These are phyloP conservation scores for Suhomyces bolitotheri DNA, from an alignment of 1,139 yeast species.

Conservation along the genomic window DNA sequence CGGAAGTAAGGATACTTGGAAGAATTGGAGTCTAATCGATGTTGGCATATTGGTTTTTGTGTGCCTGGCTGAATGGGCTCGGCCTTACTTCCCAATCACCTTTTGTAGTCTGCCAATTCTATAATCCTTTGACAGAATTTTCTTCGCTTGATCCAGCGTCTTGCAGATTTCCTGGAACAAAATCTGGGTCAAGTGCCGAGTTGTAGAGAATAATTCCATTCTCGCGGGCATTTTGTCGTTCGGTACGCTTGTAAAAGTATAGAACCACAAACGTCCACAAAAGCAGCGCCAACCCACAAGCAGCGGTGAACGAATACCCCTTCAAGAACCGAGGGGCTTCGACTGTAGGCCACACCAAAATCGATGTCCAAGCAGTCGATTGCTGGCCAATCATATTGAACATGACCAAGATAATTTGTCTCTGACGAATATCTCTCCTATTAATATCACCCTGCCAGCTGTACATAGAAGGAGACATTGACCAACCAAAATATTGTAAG, in stretches of 20 bases:
- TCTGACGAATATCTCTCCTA: slow-evolving; percentile 39
- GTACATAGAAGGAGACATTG: slow-evolving; percentile 48
- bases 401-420: slow-evolving; percentile 42
- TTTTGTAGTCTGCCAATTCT: too few relatives aligned
- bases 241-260: slow-evolving; percentile 58
- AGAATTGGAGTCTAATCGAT: too few relatives aligned
- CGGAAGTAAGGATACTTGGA: too few relatives aligned
- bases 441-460: slow-evolving; percentile 47
- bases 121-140: too few relatives aligned
- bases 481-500: slow-evolving; percentile 47
- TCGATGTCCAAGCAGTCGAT: slow-evolving; percentile 42
- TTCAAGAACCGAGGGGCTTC: slow-evolving; percentile 50
- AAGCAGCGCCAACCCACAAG: slow-evolving; percentile 48
- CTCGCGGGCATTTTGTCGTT: slow-evolving; percentile 47
- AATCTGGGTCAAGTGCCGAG: slow-evolving; percentile 10
- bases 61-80: too few relatives aligned
- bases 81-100: too few relatives aligned
- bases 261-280: slow-evolving; percentile 55
- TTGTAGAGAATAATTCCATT: slow-evolving; percentile 32
- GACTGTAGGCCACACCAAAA: slow-evolving; percentile 39
- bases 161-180: slow-evolving; percentile 3
- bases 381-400: slow-evolving; percentile 45
- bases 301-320: slow-evolving; percentile 55
- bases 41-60: too few relatives aligned
- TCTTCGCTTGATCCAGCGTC: too few relatives aligned